These are phyloP conservation scores for Ophiostoma tasmaniense DNA, from an alignment of 2,329 filamentous ascomycete genomes.

Conservation along the genomic window DNA sequence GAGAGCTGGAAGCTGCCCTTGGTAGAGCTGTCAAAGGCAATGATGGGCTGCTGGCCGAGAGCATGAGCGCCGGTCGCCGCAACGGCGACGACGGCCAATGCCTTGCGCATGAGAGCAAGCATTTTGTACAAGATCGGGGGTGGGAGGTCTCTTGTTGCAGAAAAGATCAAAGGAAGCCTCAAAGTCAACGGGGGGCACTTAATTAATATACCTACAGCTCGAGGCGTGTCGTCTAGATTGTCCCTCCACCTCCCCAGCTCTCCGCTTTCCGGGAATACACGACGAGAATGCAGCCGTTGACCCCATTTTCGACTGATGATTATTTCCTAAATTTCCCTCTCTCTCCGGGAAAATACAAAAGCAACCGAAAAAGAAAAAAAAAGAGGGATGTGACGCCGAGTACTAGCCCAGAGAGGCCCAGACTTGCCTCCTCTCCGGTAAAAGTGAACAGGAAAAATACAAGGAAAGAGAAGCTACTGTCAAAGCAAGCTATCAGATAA, in stretches of 20 bases:
- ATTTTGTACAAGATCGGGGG: conserved; percentile 5
- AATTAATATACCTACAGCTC: background rate
- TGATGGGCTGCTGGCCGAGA: conserved; percentile 43
- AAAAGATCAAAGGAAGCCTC: background rate
- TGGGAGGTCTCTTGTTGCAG: background rate
- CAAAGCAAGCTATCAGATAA: background rate
- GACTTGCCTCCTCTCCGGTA: background rate
- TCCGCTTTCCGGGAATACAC: background rate
- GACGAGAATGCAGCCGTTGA: background rate
- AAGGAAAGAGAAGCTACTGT: background rate
- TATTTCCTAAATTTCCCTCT: background rate
- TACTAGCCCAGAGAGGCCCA: background rate
- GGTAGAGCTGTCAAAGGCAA: conserved; percentile 30
- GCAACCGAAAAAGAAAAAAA: background rate
- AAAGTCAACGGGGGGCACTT: background rate
- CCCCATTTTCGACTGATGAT: background rate
- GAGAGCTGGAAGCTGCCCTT: conserved; percentile 29
- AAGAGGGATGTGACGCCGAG: background rate
- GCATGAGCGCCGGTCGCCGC: conserved; percentile 24
- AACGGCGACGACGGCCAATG: background rate
- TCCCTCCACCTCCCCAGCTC: background rate
- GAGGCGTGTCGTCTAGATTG: background rate
- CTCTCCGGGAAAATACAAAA: background rate
- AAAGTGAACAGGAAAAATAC: background rate
- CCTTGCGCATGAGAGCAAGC: conserved; percentile 1